phyloP scores from a whole-genome alignment of 371 early-diverging fungal species.

The Mortierella sp. region DNA sequence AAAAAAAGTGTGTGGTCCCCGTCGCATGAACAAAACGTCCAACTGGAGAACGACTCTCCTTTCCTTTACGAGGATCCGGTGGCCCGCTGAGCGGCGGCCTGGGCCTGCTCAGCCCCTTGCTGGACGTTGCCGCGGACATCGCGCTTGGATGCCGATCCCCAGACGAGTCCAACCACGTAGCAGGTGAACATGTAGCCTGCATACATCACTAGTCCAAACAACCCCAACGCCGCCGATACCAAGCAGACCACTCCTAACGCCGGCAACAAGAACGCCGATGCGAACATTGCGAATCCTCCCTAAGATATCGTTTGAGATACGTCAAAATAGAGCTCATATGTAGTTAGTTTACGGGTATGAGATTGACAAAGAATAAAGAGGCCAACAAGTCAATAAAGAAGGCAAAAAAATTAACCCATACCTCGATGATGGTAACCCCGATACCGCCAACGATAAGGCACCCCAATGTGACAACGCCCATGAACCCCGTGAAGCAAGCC shows the following conservation, averaged over 20 bases:
- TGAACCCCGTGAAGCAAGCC: constrained; percentile 35
- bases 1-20: too few species aligned
- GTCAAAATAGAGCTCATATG: too few species aligned
- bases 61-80: not conserved
- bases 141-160: constrained; percentile 14
- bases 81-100: not conserved
- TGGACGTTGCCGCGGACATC: constrained; percentile 15
- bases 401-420: not conserved
- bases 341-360: too few species aligned
- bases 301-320: not conserved
- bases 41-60: too few species aligned
- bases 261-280: constrained; percentile 42
- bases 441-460: constrained; percentile 37
- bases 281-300: constrained; percentile 44
- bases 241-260: constrained; percentile 33
- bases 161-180: constrained; percentile 27
- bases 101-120: constrained; percentile 11
- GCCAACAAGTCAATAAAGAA: not conserved
- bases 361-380: not conserved
- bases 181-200: constrained; percentile 11
- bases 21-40: too few species aligned
- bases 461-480: constrained; percentile 28
- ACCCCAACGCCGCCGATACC: constrained; percentile 31
- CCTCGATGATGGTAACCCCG: constrained; percentile 31
- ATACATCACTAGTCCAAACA: constrained; percentile 19